Conservation (phyloP, 768 basidiomycete species). For the Lactarius indigo region DNA sequence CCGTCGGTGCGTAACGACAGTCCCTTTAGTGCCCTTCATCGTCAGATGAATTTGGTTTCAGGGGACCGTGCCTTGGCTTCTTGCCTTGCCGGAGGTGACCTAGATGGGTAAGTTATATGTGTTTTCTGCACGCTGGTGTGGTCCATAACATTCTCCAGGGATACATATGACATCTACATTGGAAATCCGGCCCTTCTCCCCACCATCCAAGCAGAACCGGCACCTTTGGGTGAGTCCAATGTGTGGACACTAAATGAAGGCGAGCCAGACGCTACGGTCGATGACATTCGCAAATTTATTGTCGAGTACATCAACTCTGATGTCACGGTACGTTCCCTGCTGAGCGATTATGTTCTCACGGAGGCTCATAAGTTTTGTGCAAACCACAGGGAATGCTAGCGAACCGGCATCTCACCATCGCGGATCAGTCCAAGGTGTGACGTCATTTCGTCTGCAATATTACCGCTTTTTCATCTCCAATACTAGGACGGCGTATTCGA, state of each 20-base stretch:
- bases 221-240: constrained; percentile 32
- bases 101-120: constrained; percentile 55
- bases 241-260: constrained; percentile 19
- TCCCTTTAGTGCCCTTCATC: not conserved
- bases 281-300: constrained; percentile 76
- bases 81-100: constrained; percentile 70
- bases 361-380: not conserved
- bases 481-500: constrained; percentile 66
- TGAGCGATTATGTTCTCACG: not conserved
- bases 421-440: constrained; percentile 69
- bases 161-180: constrained; percentile 42
- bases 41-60: constrained; percentile 29
- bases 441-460: not conserved
- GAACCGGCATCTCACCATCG: constrained; percentile 63
- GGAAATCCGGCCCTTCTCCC: constrained; percentile 54
- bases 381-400: constrained; percentile 61
- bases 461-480: not conserved
- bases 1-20: constrained; percentile 2
- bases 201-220: constrained; percentile 45
- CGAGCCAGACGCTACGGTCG: constrained; percentile 48
- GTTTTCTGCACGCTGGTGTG: not conserved
- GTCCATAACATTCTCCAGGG: not conserved
- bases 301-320: constrained; percentile 84
- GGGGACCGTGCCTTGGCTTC: constrained; percentile 63
- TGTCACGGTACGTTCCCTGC: constrained; percentile 52